Percentiles rank a stretch among this genome's conserved stretches.
phyloP scores from a whole-genome alignment of 1,284 basidiomycete species.

The Ustilago vetiveriae region DNA sequence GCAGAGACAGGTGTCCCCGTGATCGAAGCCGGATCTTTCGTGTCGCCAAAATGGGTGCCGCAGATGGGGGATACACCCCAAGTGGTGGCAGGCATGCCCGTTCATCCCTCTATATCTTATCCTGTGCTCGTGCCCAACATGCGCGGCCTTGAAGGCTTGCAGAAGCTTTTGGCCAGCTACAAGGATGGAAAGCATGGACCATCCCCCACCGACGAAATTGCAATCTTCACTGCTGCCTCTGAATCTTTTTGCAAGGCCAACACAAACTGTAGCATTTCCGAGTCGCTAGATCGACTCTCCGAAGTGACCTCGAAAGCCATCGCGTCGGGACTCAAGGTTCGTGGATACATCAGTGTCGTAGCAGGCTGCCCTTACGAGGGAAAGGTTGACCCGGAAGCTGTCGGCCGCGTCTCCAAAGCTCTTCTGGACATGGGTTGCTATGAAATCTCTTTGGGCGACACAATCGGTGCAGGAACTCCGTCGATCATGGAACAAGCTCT shows the following conservation, averaged over 20 bases:
- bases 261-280: constrained; percentile 79
- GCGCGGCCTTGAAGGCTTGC: constrained; percentile 71
- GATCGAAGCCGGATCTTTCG: constrained; percentile 91
- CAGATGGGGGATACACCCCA: constrained; percentile 53
- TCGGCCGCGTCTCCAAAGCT: constrained; percentile 77
- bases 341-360: constrained; percentile 84
- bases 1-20: constrained; percentile 76
- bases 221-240: constrained; percentile 88
- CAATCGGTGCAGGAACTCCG: constrained; percentile 86
- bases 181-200: background rate
- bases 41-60: constrained; percentile 82
- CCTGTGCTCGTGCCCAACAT: constrained; percentile 87
- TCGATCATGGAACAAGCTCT: constrained; percentile 76
- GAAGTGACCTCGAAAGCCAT: constrained; percentile 75
- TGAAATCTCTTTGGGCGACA: constrained; percentile 90
- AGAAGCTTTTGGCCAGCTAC: constrained; percentile 21
- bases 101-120: constrained; percentile 74
- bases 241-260: constrained; percentile 85
- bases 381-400: constrained; percentile 75
- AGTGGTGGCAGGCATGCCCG: constrained; percentile 74
- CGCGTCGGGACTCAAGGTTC: constrained; percentile 76
- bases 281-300: constrained; percentile 76
- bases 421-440: constrained; percentile 91
- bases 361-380: constrained; percentile 84
- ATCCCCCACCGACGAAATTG: constrained; percentile 78